Base-by-base conservation (phyloP, 306 rosid genomes). In the Prunus mongolica region DNA sequence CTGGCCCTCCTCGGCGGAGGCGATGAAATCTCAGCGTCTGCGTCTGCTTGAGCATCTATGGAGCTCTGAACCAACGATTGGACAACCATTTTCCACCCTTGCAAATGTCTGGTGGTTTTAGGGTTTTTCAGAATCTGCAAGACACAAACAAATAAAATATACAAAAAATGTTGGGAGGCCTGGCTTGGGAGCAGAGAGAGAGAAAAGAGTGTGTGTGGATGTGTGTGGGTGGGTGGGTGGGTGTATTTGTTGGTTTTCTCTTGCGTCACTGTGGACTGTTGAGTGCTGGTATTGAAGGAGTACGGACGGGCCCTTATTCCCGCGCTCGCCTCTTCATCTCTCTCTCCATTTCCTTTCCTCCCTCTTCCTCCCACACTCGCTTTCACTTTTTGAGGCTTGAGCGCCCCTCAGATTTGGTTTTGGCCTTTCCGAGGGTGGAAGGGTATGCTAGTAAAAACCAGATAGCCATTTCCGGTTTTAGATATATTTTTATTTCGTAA, bases 1-100 rank as follows among this genome's bases (percentile, higher is more conserved):
- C 94, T 90, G 25, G 65, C 34, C 77, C 94, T 82, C 52, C 87
- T 77, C 58, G 63, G 73, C 67, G 65, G 18, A 30, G 82, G 54
- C 12, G 79, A 6, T 0, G 3, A 38, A 18, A 54, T 67, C 19
- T 58, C 54, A 22, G 51, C 58, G 52, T 19, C 49, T 27, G 7
- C 67, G 32, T 19, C 69, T 32, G 24, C 64, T 27, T 16, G 67
- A 54, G 38, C 65, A 15, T 44, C 73, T 11, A 65, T 56, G 6
- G 86, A 68, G 67, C 61, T 81, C 60, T 69, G 75, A 83, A 78
- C 67, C n/a, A 60, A 64, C 25, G 95, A 82, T 18, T 81, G 82
- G 56, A 20, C 87, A 24, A 86, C 89, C 92, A 89, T 88, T 34
- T 4, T 45, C 68, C 25, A 22, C 34, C 8, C 65, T 60, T 19